Percentiles rank a stretch among this genome's conserved stretches.
phyloP scores from a whole-genome alignment of 2,329 filamentous ascomycete species.

The Aotearoamyces nothofagi region DNA sequence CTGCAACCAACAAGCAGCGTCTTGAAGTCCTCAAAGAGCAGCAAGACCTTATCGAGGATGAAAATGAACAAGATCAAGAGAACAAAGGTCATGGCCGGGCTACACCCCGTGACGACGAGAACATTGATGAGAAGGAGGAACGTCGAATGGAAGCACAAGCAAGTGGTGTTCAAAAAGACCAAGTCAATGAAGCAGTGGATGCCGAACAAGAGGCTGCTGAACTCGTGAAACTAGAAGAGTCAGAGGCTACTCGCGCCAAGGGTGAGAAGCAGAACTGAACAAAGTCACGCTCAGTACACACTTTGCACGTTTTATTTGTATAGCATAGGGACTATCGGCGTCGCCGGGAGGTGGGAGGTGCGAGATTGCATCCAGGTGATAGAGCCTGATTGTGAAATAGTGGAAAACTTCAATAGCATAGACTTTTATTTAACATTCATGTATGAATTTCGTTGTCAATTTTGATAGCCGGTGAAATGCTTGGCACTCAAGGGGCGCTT shows the following conservation, averaged over 20 bases:
- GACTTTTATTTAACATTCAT: no score
- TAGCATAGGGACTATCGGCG: slow-evolving; percentile 2
- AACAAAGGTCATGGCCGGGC: slow-evolving; percentile 61
- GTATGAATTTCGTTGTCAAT: no score
- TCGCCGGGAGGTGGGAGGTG: slow-evolving; percentile 2
- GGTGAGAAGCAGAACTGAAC: no score
- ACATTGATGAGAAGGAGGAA: slow-evolving; percentile 92
- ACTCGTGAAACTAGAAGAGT: no score
- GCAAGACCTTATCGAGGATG: slow-evolving; percentile 93
- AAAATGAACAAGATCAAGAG: slow-evolving; percentile 80
- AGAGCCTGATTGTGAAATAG: no score
- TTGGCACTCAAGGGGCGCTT: no score
- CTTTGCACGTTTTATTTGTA: background rate
- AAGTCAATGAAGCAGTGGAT: slow-evolving; percentile 36
- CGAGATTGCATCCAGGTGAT: no score
- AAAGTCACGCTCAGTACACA: no score
- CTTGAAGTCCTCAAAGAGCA: slow-evolving; percentile 97
- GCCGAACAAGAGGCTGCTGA: no score
- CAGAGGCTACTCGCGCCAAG: no score
- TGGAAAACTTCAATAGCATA: no score
- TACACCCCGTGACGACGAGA: slow-evolving; percentile 69
- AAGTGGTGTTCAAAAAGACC: slow-evolving; percentile 26
- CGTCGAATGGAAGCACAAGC: slow-evolving; percentile 36
- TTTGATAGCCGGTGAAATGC: no score
- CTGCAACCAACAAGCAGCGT: slow-evolving; percentile 96